Conservation (phyloP, 495 filamentous ascomycete species). For the Margaritispora aquatica region DNA sequence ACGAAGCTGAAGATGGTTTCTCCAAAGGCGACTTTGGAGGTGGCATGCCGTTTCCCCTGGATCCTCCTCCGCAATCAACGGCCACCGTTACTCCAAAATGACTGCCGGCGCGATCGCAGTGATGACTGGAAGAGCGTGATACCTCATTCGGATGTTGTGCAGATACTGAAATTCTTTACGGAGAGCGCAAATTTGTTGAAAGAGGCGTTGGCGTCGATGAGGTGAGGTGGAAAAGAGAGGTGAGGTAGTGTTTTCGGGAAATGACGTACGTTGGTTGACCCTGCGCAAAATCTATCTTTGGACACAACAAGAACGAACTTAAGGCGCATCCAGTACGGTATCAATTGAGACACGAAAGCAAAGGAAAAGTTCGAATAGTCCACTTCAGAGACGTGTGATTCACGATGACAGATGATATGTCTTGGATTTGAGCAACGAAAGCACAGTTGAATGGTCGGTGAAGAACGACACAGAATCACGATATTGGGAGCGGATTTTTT, state of each 20-base stretch:
- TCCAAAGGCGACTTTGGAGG: constrained; percentile 25
- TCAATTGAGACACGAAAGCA: too few relatives aligned
- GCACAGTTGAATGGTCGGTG: not conserved
- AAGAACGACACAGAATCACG: not conserved
- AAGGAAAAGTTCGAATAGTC: too few relatives aligned
- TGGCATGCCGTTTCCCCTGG: constrained; percentile 22
- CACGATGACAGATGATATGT: too few relatives aligned
- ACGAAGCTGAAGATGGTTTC: constrained; percentile 21
- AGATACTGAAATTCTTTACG: not conserved
- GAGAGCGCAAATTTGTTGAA: not conserved
- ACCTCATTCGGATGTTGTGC: constrained; percentile 8
- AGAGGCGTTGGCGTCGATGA: not conserved
- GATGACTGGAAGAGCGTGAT: not conserved
- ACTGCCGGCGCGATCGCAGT: not conserved
- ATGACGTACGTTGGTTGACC: constrained; percentile 10
- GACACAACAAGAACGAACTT: not conserved
- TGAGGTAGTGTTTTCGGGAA: not conserved
- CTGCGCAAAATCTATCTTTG: not conserved
- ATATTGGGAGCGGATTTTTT: not conserved
- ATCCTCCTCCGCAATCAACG: constrained; percentile 2
- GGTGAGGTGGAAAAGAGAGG: not conserved
- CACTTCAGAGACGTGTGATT: too few relatives aligned
- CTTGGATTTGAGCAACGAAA: not conserved
- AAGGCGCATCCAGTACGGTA: too few relatives aligned
- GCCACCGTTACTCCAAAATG: constrained; percentile 1